Conservation (phyloP, 2,329 filamentous ascomycete genomes). For the Colletotrichum sp. region DNA sequence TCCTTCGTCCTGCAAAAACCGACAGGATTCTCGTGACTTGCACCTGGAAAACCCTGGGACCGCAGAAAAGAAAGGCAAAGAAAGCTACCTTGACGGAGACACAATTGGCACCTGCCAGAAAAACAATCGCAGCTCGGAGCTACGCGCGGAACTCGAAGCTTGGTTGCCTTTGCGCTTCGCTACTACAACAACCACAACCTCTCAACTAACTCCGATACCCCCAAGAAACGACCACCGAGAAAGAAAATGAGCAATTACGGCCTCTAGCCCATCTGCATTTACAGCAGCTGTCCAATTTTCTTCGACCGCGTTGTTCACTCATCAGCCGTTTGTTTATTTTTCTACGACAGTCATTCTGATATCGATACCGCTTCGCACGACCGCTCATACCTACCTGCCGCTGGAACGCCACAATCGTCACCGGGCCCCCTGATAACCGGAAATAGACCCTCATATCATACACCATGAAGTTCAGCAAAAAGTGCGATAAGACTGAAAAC, state of each 20-base stretch:
- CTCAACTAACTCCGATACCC: not conserved
- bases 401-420: conserved; percentile 6
- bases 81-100: not conserved
- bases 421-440: not conserved
- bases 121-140: not conserved
- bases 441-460: conserved; percentile 38
- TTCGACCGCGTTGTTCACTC: not conserved
- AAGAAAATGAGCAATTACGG: not conserved
- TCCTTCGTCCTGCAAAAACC: conserved; percentile 17
- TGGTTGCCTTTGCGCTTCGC: not conserved
- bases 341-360: not conserved
- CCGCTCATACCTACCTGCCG: not conserved
- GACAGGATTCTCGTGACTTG: conserved; percentile 18
- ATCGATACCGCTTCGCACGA: not conserved
- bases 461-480: conserved; percentile 68
- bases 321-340: conserved; percentile 4
- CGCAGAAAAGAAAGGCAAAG: not conserved
- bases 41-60: not conserved
- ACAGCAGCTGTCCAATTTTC: not conserved
- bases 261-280: conserved; percentile 1
- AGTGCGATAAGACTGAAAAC: conserved; percentile 40
- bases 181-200: not conserved
- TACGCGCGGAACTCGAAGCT: not conserved
- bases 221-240: not conserved
- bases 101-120: not conserved